Base-by-base conservation (phyloP, 2,329 filamentous ascomycete genomes). In the Samsoniella hepiali region DNA sequence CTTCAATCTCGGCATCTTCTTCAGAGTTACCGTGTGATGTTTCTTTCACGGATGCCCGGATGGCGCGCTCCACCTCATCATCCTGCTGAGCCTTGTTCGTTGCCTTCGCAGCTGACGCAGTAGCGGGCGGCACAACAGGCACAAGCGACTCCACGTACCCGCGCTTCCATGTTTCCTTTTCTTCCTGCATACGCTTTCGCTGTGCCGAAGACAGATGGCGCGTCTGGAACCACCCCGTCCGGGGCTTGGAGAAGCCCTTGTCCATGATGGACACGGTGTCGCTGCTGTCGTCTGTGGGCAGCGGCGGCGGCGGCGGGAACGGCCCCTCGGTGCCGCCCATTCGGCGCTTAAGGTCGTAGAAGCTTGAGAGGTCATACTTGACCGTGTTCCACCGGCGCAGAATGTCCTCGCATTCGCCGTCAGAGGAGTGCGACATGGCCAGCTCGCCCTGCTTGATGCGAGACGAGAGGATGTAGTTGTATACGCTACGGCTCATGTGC, bases 401-500 rank as follows among this genome's bases (percentile, higher is more conserved):
- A 27, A 94, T 85, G 62, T 88, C 85, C 1, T 79, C 78, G 45
- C 83, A 81, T 74, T 94, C 89, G 65, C 84, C 82, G 0, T 73
- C 71, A 0, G 81, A 83, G 1, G 86, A 78, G 1, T 72, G 71
- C 17, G 78, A 76, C 67, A 86, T 82, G 58, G 93, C 90, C 50
- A 88, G 84, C 65, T 86, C 86, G 1, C 92, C 91, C 72, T 96
- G 90, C 0, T 87, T 81, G 56, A 91, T 90, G 53, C 91, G 83
- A 2, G 91, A 90, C 1, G 90, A 85, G 53, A 92, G 85, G 67
- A 96, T 91, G 72, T 94, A 94, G 68, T 91, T 92, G 56, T 91
- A 82, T 22, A 91, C 86, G 66, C 86, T 91, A 51, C 83, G 86
- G 31, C 88, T 86, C 68, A 91, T 89, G 53, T 83, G 76, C 66